Evolutionary conservation across 768 basidiomycete genomes (phyloP), one percentile per base, ranked within the genome.

Genomic region (Mycena haematopus): DNA sequence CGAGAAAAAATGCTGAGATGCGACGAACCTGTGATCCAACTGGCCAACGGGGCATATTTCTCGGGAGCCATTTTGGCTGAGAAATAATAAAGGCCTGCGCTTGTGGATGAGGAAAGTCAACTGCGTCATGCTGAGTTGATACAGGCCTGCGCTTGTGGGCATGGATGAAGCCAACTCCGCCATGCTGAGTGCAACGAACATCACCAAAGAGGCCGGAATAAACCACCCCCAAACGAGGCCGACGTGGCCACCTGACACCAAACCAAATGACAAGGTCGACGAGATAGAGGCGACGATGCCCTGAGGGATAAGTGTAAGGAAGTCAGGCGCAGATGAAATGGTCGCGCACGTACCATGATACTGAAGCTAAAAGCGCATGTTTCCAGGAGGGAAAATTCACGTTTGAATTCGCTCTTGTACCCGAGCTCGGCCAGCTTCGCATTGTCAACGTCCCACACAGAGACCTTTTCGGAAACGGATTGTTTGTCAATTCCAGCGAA

Each of bases 141-240:
- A 91, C 19, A 92, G 77, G 0, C 90, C 90, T 8, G 90, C 90
- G 65, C 90, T 91, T 24, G 90, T 92, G 55, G 90, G 89, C 89
- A 91, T 91, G 2, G 88, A 82, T 1, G 89, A 90, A 1, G 86
- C 81, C 35, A 91, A 67, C 69, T 91, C 90, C 4, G 89, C 89
- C 80, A 91, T 85, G n/a, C 84, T 88, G 17, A 86, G 79, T 4
- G 90, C 89, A 17, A 91, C 80, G 6, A 82, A 79, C 76, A 86
- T 79, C 27, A 91, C 90, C 63, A 91, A 91, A 49, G 86, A 75
- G 66, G 80, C 81, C 7, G 89, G 90, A 66, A 90, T 88, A 27
- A 90, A 74, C 90, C 89, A 91, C 38, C 89, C 90, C 77, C 86
- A 91, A 21, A 90, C 83, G 82, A 91, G 85, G 17, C 90, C 90